Percentiles rank a stretch among this genome's conserved stretches.
phyloP scores from a whole-genome alignment of 2,329 filamentous ascomycete genomes.

The Acephala macrosclerotiorum region DNA sequence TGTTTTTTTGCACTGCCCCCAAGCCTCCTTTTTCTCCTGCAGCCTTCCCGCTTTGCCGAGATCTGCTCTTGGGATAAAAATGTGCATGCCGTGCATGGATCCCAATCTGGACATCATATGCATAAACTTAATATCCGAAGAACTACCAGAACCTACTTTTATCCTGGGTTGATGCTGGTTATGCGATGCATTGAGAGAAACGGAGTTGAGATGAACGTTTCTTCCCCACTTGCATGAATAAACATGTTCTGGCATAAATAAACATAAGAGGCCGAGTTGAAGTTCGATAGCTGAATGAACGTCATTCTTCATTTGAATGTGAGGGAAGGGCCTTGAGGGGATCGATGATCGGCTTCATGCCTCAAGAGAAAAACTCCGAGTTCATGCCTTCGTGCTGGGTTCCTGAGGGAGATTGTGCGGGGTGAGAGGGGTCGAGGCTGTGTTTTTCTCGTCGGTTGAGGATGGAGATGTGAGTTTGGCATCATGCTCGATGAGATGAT shows the following conservation, averaged over 20 bases:
- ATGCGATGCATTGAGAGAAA: not conserved
- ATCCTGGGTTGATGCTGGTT: not conserved
- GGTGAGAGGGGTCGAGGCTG: not conserved
- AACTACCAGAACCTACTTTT: not conserved
- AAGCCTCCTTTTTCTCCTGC: too few relatives aligned
- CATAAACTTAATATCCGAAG: not conserved
- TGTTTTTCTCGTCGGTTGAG: not conserved
- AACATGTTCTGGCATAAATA: not conserved
- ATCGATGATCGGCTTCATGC: not conserved
- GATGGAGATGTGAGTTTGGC: not conserved
- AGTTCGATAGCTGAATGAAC: not conserved
- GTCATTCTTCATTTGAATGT: not conserved
- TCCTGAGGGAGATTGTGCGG: conserved; percentile 2
- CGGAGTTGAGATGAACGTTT: not conserved
- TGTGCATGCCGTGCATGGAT: not conserved
- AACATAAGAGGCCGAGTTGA: not conserved
- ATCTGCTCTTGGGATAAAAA: not conserved
- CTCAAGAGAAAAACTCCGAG: not conserved
- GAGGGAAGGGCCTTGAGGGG: not conserved
- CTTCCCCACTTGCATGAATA: not conserved
- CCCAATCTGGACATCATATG: not conserved
- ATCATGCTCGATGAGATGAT: not conserved
- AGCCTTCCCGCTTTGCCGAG: too few relatives aligned
- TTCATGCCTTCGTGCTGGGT: not conserved
- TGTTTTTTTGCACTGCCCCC: not conserved